Evolutionary conservation across 1,284 basidiomycete genomes (phyloP), one percentile per base, ranked within the genome.

Genomic region (Flammula alnicola): DNA sequence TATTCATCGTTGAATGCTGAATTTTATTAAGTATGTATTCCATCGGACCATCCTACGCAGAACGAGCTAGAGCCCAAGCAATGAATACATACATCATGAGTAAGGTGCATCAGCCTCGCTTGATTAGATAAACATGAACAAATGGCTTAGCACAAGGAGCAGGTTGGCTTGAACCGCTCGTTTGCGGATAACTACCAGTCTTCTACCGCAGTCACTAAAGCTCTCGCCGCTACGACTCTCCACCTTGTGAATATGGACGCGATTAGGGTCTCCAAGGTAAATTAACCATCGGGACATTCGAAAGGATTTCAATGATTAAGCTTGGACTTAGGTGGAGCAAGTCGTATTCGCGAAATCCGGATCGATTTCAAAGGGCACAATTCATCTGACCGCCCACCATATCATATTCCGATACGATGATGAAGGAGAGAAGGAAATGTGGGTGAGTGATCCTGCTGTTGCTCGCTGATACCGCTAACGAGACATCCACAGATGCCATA

Each of bases 301-400:
- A 35, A 35, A 50, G 22, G 17, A 42, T 42, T 31, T 20, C 45
- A 46, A 51, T 55, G 51, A 57, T 53, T 39, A 49, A 50, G 22
- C 23, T 32, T 26, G 35, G 53, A 33, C 27, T 35, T 57, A 94
- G 91, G 92, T 96, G 50, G 86, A 91, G 61, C 75, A 79, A 46
- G 93, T 96, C 35, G 63, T 81, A 17, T 90, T 89, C 62, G 84
- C 83, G 58, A 88, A 82, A 66, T 74, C 74, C 52, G 83, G 80
- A 48, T 73, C 68, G 58, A 78, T 77, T 11, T 74, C 72, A 22
- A 70, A 71, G 27, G 95, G 94, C 30, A 90, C 91, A 5, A 75
- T 98, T 22, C 94, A 95, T 72, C 76, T 98, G 49, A 98, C 95
- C 4, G 88, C 93, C 3, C 95, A 98, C 72, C 95, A 98, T 71